A percentile compares a stretch with the other conserved stretches of the same genome.
Evolutionary conservation across 208 protist genomes (phyloP).

Genomic region (Trypanosoma rangeli): DNA sequence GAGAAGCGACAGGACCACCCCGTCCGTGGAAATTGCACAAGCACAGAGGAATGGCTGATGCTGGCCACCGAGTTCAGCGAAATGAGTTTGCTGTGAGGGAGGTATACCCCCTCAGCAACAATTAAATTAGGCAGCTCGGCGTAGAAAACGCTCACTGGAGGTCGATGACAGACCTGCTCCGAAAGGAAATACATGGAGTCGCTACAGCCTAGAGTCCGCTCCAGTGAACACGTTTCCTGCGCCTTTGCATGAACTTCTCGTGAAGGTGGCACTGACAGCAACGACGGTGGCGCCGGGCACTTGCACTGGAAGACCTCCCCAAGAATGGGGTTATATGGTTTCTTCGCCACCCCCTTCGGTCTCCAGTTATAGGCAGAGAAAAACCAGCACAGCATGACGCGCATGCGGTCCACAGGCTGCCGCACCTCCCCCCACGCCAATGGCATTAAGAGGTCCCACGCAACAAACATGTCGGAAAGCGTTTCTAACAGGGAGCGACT

Average conservation of each 20-base stretch:
- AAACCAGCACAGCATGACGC: slow-evolving; percentile 24
- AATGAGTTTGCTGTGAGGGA: slow-evolving; percentile 24
- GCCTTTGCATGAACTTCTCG: not conserved
- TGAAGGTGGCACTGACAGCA: not conserved
- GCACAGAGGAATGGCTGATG: slow-evolving; percentile 15
- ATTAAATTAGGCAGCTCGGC: slow-evolving; percentile 19
- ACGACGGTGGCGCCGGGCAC: slow-evolving; percentile 17
- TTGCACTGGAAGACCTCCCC: slow-evolving; percentile 36
- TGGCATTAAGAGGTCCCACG: slow-evolving; percentile 17
- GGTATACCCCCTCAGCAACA: slow-evolving; percentile 12
- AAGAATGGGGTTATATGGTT: slow-evolving; percentile 40
- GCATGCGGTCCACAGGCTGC: slow-evolving; percentile 24
- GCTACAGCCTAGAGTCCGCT: not conserved
- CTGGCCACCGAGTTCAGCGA: slow-evolving; percentile 24
- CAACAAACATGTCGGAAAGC: slow-evolving; percentile 26
- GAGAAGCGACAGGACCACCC: slow-evolving; percentile 11
- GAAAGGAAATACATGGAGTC: slow-evolving; percentile 22
- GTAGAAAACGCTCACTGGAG: slow-evolving; percentile 32
- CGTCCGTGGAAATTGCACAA: slow-evolving; percentile 17
- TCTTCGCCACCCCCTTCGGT: slow-evolving; percentile 25
- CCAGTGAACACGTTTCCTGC: not conserved
- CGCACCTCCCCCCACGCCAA: slow-evolving; percentile 11
- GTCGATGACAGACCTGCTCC: slow-evolving; percentile 40
- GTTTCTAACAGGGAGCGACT: slow-evolving; percentile 28
- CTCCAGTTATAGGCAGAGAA: slow-evolving; percentile 26